A percentile compares a stretch with the other conserved stretches of the same genome.
phyloP scores from a whole-genome alignment of 441 rosid species.

The Jatropha multifida region DNA sequence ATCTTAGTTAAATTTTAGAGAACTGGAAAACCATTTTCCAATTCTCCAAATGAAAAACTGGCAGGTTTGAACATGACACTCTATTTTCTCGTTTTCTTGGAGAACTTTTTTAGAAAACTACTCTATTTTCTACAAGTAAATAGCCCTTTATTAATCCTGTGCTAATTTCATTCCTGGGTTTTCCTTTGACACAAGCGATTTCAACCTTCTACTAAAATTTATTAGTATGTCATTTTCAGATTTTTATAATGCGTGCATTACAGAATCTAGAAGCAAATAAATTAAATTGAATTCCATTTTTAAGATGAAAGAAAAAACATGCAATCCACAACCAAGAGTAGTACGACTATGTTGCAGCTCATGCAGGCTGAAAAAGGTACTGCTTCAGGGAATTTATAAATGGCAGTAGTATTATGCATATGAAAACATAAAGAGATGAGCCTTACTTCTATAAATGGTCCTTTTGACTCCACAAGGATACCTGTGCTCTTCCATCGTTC shows the following conservation, averaged over 20 bases:
- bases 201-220: neutral
- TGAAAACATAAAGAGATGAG: slow-evolving; percentile 11
- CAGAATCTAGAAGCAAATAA: neutral
- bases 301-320: slow-evolving; percentile 1
- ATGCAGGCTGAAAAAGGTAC: neutral
- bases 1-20: too few relatives aligned
- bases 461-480: slow-evolving; percentile 56
- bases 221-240: neutral
- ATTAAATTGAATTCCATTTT: neutral
- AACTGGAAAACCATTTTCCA: too few relatives aligned
- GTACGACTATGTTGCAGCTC: neutral
- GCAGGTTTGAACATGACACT: too few relatives aligned
- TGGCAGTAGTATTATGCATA: neutral
- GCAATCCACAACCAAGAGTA: neutral
- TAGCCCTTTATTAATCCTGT: neutral
- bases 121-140: too few relatives aligned
- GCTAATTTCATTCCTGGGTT: neutral
- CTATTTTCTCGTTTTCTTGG: too few relatives aligned
- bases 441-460: slow-evolving; percentile 75
- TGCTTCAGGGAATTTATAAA: neutral
- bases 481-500: slow-evolving; percentile 76
- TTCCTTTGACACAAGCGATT: neutral
- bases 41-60: too few relatives aligned
- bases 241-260: neutral
- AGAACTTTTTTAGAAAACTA: too few relatives aligned